Conservation (phyloP, 2,329 filamentous ascomycete genomes). For the Clathrospora elynae region DNA sequence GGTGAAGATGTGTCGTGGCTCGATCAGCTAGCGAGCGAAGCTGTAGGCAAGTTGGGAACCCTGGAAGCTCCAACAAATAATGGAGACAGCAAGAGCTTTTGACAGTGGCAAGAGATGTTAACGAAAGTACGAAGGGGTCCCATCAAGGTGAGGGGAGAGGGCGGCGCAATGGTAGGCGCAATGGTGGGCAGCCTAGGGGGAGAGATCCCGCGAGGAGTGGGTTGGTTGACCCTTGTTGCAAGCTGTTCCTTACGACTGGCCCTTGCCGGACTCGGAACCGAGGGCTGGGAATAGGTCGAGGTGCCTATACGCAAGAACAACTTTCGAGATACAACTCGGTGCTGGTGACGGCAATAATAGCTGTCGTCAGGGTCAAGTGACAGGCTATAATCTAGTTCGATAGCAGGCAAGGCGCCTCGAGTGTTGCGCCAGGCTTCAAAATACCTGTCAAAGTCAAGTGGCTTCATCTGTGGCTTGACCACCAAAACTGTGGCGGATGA, state of each 20-base stretch:
- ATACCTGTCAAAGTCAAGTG: constrained; percentile 4
- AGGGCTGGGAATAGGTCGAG: constrained; percentile 27
- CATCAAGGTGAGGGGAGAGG: constrained; percentile 28
- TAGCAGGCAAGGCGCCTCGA: constrained; percentile 5
- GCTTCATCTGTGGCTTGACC: constrained; percentile 8
- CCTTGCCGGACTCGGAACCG: constrained; percentile 30
- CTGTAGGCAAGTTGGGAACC: constrained; percentile 12
- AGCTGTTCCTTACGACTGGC: constrained; percentile 28
- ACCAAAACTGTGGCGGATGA: constrained; percentile 13
- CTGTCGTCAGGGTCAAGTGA: no score
- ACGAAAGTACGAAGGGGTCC: constrained; percentile 44
- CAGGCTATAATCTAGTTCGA: no score
- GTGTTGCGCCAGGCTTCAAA: constrained; percentile 17
- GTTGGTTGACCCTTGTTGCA: constrained; percentile 39
- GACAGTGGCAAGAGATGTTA: constrained; percentile 26
- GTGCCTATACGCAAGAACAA: constrained; percentile 2
- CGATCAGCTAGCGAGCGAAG: constrained; percentile 29
- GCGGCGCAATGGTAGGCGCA: constrained; percentile 32
- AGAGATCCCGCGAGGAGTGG: constrained; percentile 23
- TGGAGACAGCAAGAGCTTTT: constrained; percentile 10
- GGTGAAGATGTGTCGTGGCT: constrained; percentile 23
- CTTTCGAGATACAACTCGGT: no score
- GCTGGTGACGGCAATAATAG: neutral
- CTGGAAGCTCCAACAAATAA: constrained; percentile 16
- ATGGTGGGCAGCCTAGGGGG: constrained; percentile 34